These are phyloP conservation scores for Penicillium cinerascens DNA, from an alignment of 495 filamentous ascomycete genomes.

Conservation along the genomic window DNA sequence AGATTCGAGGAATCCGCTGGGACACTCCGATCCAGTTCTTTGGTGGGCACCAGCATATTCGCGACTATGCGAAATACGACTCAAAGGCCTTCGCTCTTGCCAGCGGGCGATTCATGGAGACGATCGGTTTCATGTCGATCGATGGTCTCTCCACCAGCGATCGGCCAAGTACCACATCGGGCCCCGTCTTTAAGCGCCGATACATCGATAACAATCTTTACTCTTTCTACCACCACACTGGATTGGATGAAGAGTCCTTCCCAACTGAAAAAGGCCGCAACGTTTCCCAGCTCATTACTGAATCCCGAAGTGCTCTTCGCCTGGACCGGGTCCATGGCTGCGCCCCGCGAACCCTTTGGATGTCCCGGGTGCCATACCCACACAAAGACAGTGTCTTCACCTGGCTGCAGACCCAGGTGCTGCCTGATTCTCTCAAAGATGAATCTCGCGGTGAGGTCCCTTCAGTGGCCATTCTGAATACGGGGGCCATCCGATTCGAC, in stretches of 20 bases:
- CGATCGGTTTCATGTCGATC: conserved; percentile 93
- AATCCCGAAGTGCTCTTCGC: conserved; percentile 63
- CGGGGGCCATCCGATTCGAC: conserved; percentile 89
- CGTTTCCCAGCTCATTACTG: conserved; percentile 66
- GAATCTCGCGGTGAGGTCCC: conserved; percentile 47
- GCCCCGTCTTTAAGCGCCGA: conserved; percentile 62
- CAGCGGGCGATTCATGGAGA: conserved; percentile 95
- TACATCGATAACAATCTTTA: conserved; percentile 96
- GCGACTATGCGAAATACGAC: conserved; percentile 82
- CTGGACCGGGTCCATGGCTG: conserved; percentile 79
- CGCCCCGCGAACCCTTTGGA: conserved; percentile 76
- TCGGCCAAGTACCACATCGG: conserved; percentile 31
- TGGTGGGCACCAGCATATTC: conserved; percentile 86
- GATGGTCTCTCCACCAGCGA: conserved; percentile 55
- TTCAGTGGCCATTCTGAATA: conserved; percentile 75
- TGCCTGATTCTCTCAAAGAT: conserved; percentile 60
- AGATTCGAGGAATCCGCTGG: conserved; percentile 72
- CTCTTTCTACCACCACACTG: conserved; percentile 79
- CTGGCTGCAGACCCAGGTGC: conserved; percentile 70
- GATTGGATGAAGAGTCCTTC: conserved; percentile 66
- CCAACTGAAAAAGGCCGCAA: conserved; percentile 73
- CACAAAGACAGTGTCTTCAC: conserved; percentile 68
- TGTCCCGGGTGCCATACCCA: conserved; percentile 71
- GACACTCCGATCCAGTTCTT: conserved; percentile 90
- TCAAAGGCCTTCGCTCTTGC: conserved; percentile 75